These are phyloP conservation scores for Gossypium raimondii DNA, from an alignment of 345 rosid species.

Conservation along the genomic window DNA sequence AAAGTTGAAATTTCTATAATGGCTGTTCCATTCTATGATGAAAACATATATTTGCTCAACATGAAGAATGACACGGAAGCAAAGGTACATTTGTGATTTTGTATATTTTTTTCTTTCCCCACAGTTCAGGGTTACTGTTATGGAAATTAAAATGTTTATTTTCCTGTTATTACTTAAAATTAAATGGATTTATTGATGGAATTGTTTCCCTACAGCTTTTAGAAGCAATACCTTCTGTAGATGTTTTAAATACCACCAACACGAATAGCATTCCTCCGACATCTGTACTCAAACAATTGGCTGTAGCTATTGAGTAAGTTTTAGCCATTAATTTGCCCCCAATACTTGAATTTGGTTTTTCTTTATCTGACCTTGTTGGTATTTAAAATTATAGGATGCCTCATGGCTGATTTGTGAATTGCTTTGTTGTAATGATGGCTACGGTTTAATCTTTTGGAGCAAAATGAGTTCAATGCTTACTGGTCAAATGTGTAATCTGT, in stretches of 20 bases:
- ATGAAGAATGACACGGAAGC: slow-evolving; percentile 67
- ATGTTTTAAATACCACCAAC: slow-evolving; percentile 50
- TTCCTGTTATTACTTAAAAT: neutral
- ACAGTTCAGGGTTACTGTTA: neutral
- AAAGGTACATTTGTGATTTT: slow-evolving; percentile 42
- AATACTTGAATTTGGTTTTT: neutral
- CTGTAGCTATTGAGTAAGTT: slow-evolving; percentile 79
- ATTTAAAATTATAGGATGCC: neutral
- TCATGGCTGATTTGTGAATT: neutral
- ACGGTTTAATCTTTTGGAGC: neutral
- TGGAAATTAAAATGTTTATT: neutral
- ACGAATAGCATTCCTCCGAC: slow-evolving; percentile 63
- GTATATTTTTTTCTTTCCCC: neutral
- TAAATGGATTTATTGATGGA: neutral
- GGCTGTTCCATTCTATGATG: slow-evolving; percentile 68
- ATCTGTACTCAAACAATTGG: slow-evolving; percentile 73
- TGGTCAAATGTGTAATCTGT: neutral
- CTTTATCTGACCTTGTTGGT: neutral
- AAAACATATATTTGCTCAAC: slow-evolving; percentile 54
- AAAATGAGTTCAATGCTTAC: neutral
- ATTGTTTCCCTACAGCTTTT: slow-evolving; percentile 38
- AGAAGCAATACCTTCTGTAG: slow-evolving; percentile 47
- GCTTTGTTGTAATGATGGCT: neutral
- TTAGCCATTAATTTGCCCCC: neutral
- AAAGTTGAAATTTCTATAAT: slow-evolving; percentile 52